Conservation (phyloP, 2,329 filamentous ascomycete species). For the Alternaria panax region DNA sequence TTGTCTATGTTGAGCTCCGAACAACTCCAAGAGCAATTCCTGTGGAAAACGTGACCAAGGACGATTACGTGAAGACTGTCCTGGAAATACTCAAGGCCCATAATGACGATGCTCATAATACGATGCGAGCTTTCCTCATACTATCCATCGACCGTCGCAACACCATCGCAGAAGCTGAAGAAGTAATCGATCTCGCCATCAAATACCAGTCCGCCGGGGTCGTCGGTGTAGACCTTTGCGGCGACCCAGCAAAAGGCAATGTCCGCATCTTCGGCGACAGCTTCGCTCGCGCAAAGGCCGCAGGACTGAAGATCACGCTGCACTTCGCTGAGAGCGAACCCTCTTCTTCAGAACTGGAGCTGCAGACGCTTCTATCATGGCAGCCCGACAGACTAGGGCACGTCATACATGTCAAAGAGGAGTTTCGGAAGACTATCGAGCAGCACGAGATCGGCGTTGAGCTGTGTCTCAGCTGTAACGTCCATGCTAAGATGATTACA, state of each 20-base stretch:
- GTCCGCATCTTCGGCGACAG: constrained; percentile 66
- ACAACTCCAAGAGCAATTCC: constrained; percentile 76
- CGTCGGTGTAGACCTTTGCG: constrained; percentile 80
- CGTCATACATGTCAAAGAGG: constrained; percentile 75
- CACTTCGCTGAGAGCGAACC: constrained; percentile 77
- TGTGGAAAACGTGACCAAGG: constrained; percentile 62
- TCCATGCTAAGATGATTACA: constrained; percentile 74
- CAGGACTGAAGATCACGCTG: constrained; percentile 70
- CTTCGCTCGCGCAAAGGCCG: constrained; percentile 64
- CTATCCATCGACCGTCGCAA: constrained; percentile 77
- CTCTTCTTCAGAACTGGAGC: constrained; percentile 66
- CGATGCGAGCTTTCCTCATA: constrained; percentile 71
- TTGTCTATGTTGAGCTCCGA: constrained; percentile 79
- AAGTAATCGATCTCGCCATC: constrained; percentile 70
- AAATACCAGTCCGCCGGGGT: constrained; percentile 63
- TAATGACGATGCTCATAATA: constrained; percentile 46
- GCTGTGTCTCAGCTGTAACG: constrained; percentile 81
- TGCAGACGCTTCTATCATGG: constrained; percentile 70
- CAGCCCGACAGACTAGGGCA: constrained; percentile 75
- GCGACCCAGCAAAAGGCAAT: constrained; percentile 71
- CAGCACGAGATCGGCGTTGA: constrained; percentile 70
- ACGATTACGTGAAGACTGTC: constrained; percentile 71
- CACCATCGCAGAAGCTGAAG: constrained; percentile 64
- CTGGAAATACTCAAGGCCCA: constrained; percentile 67
- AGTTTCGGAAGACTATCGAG: constrained; percentile 64